Evolutionary conservation across 2,329 filamentous ascomycete genomes (phyloP), one percentile per base, ranked within the genome.

Genomic region (Colletotrichum theobromicola): DNA sequence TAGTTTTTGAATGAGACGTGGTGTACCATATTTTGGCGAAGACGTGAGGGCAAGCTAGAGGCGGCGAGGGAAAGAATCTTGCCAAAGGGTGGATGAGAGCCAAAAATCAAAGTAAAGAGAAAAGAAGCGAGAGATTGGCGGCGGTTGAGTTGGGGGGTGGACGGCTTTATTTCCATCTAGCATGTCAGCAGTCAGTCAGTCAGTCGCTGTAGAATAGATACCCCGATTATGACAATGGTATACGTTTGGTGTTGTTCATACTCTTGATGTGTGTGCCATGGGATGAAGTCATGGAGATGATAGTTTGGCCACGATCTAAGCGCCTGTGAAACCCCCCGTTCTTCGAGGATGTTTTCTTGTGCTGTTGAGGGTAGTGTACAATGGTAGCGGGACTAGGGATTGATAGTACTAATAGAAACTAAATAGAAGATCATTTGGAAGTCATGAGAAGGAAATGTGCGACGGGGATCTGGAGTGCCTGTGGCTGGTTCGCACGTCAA

Each of bases 151-250:
- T 34, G 62, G 42, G 66, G 53, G 46, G 61, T 67, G 21, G 42
- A 46, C 42, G n/a, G 18, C n/a, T 46, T 42, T 13, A 46, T 46
- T 46, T 46, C 42, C 42, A 46, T 46, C 42, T 46, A 67, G 37
- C 68, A 50, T 57, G 66, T 58, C 63, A 70, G 70, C 65, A 65
- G 70, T 67, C 67, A 58, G 71, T 62, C 46, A 67, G 67, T 70
- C 62, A 72, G 75, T 75, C 62, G 67, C 74, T 83, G 82, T 83
- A 84, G 80, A 85, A 78, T 85, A 86, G 84, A 86, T 86, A 86
- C 84, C 84, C 84, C 80, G 81, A 80, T 80, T 70, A 75, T 76
- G 76, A 77, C 62, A 65, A 74, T 57, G 57, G 57, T 74, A 65
- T 53, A 50, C 70, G n/a, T 69, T 72, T 67, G 32, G 26, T 63